These are phyloP conservation scores for Juncus inflexus DNA, from an alignment of 176 grass and related monocot species.

Conservation along the genomic window DNA sequence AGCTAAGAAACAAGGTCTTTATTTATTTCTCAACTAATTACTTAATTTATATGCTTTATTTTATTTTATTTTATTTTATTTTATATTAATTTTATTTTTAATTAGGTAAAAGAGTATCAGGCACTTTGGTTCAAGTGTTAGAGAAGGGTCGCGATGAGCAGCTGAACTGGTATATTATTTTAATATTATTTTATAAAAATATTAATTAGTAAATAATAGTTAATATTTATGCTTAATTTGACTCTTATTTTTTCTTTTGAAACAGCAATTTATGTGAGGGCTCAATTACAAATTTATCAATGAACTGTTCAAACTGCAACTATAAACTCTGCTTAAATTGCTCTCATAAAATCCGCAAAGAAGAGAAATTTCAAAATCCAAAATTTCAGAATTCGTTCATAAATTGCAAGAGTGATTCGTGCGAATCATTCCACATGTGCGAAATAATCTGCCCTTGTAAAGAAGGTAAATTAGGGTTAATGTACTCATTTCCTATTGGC, in stretches of 20 bases:
- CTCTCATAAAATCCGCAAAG: no score
- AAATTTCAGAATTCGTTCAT: no score
- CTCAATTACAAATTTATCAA: constrained; percentile 39
- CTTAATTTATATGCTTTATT: not conserved
- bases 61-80: constrained; percentile 17
- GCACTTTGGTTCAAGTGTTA: constrained; percentile 58
- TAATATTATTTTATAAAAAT: constrained; percentile 20
- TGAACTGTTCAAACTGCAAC: constrained; percentile 74
- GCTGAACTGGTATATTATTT: constrained; percentile 64
- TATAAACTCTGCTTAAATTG: constrained; percentile 38
- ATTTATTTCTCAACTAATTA: constrained; percentile 1
- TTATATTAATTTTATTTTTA: not conserved
- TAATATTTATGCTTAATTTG: constrained; percentile 8
- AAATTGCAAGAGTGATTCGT: no score
- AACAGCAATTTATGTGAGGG: constrained; percentile 76
- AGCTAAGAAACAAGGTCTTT: constrained; percentile 81
- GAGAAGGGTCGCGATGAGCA: constrained; percentile 49
- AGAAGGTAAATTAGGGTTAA: no score
- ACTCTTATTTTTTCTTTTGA: constrained; percentile 25
- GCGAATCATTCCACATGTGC: no score
- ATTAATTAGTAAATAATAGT: constrained; percentile 17
- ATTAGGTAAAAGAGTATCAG: constrained; percentile 64
- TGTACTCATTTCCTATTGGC: no score
- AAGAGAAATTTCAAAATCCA: no score
- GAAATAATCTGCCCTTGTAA: no score